Evolutionary conservation across 139 green algal species (phyloP), one percentile per base, ranked within the genome.

Genomic region (Chlorella sp.): DNA sequence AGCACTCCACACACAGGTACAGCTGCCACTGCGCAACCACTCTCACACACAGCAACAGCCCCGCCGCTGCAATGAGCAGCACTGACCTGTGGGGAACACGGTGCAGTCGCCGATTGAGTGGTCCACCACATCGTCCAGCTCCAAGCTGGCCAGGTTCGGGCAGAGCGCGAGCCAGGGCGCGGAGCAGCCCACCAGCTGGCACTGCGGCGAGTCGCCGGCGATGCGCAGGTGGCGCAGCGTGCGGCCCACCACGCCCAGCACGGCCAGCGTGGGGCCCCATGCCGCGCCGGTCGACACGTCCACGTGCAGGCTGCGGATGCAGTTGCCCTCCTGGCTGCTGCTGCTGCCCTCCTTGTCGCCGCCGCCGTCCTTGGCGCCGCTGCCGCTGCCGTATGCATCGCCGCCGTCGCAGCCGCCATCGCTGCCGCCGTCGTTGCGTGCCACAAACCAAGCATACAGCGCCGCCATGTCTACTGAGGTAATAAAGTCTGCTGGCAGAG

Each of bases 221-320:
- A 82, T n/a, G 36, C 76, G 76, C 57, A 82, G 60, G 60, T 82
- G 57, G 34, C 71, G 34, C 60, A 82, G 76, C 38, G 38, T 26
- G 60, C 76, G 76, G 25, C 76, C 76, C 36, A 71, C 76, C 23
- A 82, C 76, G 36, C 76, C 76, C 26, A 82, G 76, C 60, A 82
- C 34, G 12, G 38, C 76, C 36, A 72, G 36, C 18, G 71, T 28
- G 25, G 76, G 30, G 56, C 60, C 55, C 76, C 76, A 82, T 11
- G 76, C 76, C 6, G 28, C 76, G 26, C 17, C 60, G 60, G 13
- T 72, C 38, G 21, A 23, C 26, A 82, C 71, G 21, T 56, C 41
- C 36, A 82, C 57, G 57, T 82, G 76, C 76, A 82, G 76, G 76
- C 76, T 82, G 76, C 76, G 76, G 36, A 82, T 63, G 21, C 21